Conservation (phyloP, 2,329 filamentous ascomycete genomes). For the Pseudocercospora fuligena region DNA sequence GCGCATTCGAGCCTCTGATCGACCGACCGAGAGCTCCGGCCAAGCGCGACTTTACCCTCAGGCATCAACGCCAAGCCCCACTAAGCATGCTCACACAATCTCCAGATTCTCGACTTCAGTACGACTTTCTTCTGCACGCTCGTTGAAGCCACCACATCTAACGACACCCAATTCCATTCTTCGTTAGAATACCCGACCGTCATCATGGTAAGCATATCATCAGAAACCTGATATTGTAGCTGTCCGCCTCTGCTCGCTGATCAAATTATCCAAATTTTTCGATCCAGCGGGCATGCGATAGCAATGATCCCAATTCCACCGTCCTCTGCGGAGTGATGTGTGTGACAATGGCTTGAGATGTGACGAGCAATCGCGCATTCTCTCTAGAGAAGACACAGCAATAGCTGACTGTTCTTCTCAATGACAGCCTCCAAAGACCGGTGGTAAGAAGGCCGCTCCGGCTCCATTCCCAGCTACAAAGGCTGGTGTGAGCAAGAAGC, state of each 20-base stretch:
- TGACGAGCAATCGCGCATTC: slow-evolving; percentile 56
- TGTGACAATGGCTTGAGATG: slow-evolving; percentile 58
- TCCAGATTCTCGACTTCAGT: slow-evolving; percentile 4
- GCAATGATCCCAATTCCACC: slow-evolving; percentile 32
- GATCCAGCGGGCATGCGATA: slow-evolving; percentile 30
- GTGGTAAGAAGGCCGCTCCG: slow-evolving; percentile 92
- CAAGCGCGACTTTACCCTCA: background rate
- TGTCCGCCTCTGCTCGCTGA: slow-evolving; percentile 34
- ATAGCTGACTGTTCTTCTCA: slow-evolving; percentile 99
- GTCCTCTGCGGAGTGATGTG: slow-evolving; percentile 33
- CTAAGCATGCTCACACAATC: background rate
- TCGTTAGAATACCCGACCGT: slow-evolving; percentile 22
- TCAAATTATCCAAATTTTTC: slow-evolving; percentile 17
- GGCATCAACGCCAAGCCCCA: background rate
- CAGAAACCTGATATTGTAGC: slow-evolving; percentile 19
- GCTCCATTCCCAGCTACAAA: slow-evolving; percentile 96
- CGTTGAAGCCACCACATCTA: slow-evolving; percentile 19
- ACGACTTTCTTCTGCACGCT: slow-evolving; percentile 21
- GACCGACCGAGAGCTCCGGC: background rate
- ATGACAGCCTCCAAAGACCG: slow-evolving; percentile 98
- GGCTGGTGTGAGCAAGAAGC: slow-evolving; percentile 86
- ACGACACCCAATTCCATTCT: slow-evolving; percentile 8
- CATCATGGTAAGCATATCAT: slow-evolving; percentile 34
- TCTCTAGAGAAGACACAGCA: slow-evolving; percentile 88
- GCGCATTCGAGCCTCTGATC: background rate